Evolutionary conservation across 176 grass and related monocot genomes (phyloP).

Genomic region (Carex pumila): DNA sequence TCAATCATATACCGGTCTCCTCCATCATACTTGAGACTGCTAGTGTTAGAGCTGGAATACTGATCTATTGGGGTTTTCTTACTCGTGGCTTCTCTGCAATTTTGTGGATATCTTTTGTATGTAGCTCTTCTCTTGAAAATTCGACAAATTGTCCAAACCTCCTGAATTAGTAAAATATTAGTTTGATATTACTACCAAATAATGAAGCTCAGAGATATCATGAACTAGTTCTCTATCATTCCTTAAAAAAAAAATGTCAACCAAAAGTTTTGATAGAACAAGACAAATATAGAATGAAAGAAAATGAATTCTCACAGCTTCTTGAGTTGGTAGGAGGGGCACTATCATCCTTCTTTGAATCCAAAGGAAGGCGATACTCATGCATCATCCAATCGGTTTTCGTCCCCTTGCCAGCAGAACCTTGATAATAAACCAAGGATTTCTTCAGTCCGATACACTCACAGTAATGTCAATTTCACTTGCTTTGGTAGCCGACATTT

Average conservation of each 20-base stretch:
- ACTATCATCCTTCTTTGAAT: no score
- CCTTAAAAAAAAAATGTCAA: neutral
- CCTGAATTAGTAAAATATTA: slow-evolving; percentile 32
- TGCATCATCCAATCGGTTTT: no score
- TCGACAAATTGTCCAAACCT: slow-evolving; percentile 85
- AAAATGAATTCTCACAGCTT: no score
- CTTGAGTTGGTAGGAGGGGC: no score
- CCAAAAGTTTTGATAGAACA: no score
- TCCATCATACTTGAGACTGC: slow-evolving; percentile 48
- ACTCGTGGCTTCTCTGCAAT: slow-evolving; percentile 24
- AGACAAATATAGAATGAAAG: no score
- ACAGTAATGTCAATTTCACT: no score
- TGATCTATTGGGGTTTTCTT: neutral
- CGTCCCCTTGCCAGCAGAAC: no score
- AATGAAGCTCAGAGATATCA: neutral
- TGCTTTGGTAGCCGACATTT: no score
- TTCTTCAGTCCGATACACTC: no score
- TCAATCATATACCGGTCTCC: slow-evolving; percentile 34
- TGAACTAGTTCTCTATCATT: neutral
- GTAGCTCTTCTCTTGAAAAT: slow-evolving; percentile 61
- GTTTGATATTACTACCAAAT: neutral
- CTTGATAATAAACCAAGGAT: no score
- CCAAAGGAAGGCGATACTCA: no score
- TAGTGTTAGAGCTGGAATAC: slow-evolving; percentile 44
- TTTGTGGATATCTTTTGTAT: slow-evolving; percentile 40